A percentile compares a stretch with the other conserved stretches of the same genome.
Conservation (phyloP, 2,329 filamentous ascomycete genomes). For the Trichoderma koningiopsis region DNA sequence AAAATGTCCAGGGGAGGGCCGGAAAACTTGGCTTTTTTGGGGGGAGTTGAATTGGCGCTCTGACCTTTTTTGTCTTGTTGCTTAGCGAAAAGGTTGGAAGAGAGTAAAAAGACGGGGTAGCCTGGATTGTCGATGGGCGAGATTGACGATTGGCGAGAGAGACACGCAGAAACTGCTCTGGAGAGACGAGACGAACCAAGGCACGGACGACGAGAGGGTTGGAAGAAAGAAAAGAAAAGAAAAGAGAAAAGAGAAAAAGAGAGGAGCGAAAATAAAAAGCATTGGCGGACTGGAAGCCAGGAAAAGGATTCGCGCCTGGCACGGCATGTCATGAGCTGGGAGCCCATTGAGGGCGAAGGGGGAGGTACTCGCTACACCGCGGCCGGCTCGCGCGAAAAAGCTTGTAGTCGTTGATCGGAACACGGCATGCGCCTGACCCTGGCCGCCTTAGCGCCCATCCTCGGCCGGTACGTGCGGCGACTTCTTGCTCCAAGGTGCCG, state of each 20-base stretch:
- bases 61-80: constrained; percentile 19
- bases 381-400: background rate
- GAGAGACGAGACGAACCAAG: constrained; percentile 16
- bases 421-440: constrained; percentile 26
- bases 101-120: constrained; percentile 12
- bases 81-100: background rate
- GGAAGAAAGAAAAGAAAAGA: background rate
- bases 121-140: constrained; percentile 16
- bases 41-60: constrained; percentile 8
- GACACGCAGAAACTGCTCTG: constrained; percentile 4
- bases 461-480: constrained; percentile 26
- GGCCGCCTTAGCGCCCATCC: constrained; percentile 11
- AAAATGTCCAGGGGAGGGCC: background rate
- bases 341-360: background rate
- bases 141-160: constrained; percentile 16
- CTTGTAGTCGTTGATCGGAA: constrained; percentile 26
- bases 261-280: background rate
- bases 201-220: constrained; percentile 22
- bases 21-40: constrained; percentile 1
- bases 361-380: constrained; percentile 11
- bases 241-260: constrained; percentile 17
- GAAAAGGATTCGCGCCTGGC: constrained; percentile 19
- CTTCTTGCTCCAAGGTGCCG: background rate
- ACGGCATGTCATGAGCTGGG: background rate
- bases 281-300: constrained; percentile 6